A percentile compares a stretch with the other conserved stretches of the same genome.
phyloP scores from a whole-genome alignment of 495 filamentous ascomycete genomes.

The Sordaria brevicollis region DNA sequence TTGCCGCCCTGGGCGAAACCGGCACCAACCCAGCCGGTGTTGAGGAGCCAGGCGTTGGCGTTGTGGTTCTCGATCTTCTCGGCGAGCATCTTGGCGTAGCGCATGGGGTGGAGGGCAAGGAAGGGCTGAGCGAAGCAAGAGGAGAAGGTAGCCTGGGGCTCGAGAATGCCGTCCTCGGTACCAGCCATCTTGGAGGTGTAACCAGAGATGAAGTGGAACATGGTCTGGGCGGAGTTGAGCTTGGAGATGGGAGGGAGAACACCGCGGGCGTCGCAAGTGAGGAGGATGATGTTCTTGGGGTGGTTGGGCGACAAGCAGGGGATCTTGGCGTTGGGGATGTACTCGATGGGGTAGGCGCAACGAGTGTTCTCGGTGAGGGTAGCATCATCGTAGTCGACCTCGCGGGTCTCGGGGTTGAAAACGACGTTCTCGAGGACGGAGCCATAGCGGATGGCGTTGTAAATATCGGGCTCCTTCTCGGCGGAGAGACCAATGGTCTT shows the following conservation, averaged over 20 bases:
- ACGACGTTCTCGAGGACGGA: constrained; percentile 98
- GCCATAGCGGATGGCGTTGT: constrained; percentile 89
- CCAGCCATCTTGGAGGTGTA: constrained; percentile 99
- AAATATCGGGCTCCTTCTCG: constrained; percentile 99
- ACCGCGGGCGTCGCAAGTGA: constrained; percentile 96
- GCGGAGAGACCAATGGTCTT: constrained; percentile 96
- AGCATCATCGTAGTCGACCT: constrained; percentile 88
- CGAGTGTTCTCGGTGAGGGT: constrained; percentile 98
- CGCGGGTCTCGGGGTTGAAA: constrained; percentile 80
- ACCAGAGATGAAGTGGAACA: constrained; percentile 99
- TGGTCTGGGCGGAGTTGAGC: constrained; percentile 88
- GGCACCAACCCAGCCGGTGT: constrained; percentile 98
- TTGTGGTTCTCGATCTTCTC: constrained; percentile 95
- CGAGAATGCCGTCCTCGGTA: constrained; percentile 91
- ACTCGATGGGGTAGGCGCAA: constrained; percentile 97
- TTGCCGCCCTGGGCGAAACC: constrained; percentile 90
- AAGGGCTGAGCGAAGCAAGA: constrained; percentile 99
- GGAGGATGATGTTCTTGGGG: constrained; percentile 93
- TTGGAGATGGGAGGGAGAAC: constrained; percentile 97
- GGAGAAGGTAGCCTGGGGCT: constrained; percentile 97
- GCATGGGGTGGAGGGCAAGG: constrained; percentile 97
- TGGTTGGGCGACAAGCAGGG: constrained; percentile 80
- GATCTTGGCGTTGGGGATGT: constrained; percentile 97
- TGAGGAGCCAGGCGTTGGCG: constrained; percentile 95
- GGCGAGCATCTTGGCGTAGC: constrained; percentile 94